Evolutionary conservation across 169 alveolate species (phyloP).

Genomic region (Plasmodium yoelii): DNA sequence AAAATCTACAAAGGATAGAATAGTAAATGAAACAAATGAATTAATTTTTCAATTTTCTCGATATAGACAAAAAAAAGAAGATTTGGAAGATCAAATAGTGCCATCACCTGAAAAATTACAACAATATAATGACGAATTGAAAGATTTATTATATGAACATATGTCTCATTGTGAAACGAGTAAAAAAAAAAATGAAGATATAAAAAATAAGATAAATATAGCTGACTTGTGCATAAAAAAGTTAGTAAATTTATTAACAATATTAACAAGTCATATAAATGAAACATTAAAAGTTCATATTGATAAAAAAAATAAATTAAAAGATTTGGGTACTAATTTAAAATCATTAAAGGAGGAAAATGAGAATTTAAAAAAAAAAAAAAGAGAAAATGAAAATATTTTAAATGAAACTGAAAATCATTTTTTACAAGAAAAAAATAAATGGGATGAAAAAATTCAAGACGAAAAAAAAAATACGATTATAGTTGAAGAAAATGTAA

Average conservation of each 20-base stretch:
- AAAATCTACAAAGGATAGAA: conserved; percentile 54
- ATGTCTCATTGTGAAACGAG: conserved; percentile 42
- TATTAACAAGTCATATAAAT: conserved; percentile 34
- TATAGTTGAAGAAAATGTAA: conserved; percentile 36
- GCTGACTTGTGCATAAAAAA: conserved; percentile 68
- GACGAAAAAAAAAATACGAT: conserved; percentile 44
- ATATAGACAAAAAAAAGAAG: conserved; percentile 75
- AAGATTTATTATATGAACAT: conserved; percentile 58
- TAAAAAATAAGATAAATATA: conserved; percentile 57
- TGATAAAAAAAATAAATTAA: conserved; percentile 46
- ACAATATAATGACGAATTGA: conserved; percentile 69
- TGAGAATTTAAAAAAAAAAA: conserved; percentile 21
- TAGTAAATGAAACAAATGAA: conserved; percentile 73
- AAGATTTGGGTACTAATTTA: conserved; percentile 20
- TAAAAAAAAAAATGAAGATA: conserved; percentile 75
- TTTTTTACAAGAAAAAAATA: conserved; percentile 24
- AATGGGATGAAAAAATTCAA: conserved; percentile 59
- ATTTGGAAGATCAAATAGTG: conserved; percentile 72
- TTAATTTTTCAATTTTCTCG: conserved; percentile 68
- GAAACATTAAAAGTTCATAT: conserved; percentile 59
- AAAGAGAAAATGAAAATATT: conserved; percentile 24
- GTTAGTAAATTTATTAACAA: conserved; percentile 39
- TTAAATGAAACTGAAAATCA: conserved; percentile 39
- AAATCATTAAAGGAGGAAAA: conserved; percentile 41
- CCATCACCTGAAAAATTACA: conserved; percentile 76